Evolutionary conservation across 129 eudicot genomes (phyloP).

Genomic region (Scalesia atractyloides): DNA sequence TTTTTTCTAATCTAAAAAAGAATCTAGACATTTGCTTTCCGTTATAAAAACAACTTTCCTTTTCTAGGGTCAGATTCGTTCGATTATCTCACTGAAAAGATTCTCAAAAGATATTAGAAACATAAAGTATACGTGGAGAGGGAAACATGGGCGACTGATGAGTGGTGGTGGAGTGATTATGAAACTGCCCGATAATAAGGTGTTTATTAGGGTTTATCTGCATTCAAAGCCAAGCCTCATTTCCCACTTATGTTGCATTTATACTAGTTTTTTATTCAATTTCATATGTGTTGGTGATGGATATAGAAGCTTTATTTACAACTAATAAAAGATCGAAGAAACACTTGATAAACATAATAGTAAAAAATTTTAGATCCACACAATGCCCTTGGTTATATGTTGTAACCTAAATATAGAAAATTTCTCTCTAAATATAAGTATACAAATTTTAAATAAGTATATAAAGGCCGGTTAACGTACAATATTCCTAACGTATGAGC

Average conservation of each 20-base stretch:
- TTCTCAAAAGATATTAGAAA: background rate
- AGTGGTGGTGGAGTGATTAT: background rate
- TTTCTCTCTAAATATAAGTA: too few species aligned
- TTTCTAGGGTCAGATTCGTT: slow-evolving; percentile 19
- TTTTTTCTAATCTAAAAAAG: background rate
- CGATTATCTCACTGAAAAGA: background rate
- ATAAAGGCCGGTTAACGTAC: too few species aligned
- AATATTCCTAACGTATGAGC: too few species aligned
- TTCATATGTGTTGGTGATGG: background rate
- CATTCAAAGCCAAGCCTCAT: background rate
- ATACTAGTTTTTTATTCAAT: background rate
- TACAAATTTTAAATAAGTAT: too few species aligned
- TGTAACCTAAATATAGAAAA: too few species aligned
- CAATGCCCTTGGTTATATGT: too few species aligned
- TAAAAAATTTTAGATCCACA: too few species aligned
- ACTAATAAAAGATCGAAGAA: too few species aligned
- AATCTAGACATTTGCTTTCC: slow-evolving; percentile 8
- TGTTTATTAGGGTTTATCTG: slow-evolving; percentile 1
- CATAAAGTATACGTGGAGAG: background rate
- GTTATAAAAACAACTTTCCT: background rate
- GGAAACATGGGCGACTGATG: background rate
- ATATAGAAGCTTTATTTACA: background rate
- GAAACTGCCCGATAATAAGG: background rate
- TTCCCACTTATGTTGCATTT: background rate
- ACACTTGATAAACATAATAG: too few species aligned